A percentile compares a stretch with the other conserved stretches of the same genome.
phyloP scores from a whole-genome alignment of 2,329 filamentous ascomycete genomes.

The Orbilia ellipsospora region DNA sequence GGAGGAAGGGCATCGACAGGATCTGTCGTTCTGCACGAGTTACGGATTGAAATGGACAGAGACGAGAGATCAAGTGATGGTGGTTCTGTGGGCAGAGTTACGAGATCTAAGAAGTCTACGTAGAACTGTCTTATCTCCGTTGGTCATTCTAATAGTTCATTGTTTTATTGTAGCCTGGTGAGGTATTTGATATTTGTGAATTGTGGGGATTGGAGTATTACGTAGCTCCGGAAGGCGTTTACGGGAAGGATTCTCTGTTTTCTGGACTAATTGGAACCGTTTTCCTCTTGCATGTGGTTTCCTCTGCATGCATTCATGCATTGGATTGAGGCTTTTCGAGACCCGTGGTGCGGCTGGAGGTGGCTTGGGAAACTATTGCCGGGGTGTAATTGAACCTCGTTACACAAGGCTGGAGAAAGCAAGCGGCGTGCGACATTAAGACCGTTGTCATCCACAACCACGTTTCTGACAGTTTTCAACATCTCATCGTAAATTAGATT shows the following conservation, averaged over 20 bases:
- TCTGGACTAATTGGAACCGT: neutral
- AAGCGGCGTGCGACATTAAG: neutral
- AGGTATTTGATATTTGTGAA: constrained; percentile 12
- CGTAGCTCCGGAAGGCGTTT: constrained; percentile 12
- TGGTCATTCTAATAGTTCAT: neutral
- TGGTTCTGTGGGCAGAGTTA: constrained; percentile 25
- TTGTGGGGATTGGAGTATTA: constrained; percentile 3
- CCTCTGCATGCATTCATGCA: neutral
- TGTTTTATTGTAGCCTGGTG: neutral
- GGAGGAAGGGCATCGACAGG: constrained; percentile 12
- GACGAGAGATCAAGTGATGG: constrained; percentile 21
- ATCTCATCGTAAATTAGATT: too few species aligned
- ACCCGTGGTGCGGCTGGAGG: constrained; percentile 37
- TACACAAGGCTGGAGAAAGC: constrained; percentile 9
- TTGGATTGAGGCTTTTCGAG: neutral
- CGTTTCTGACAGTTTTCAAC: too few species aligned
- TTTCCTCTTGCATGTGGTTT: neutral
- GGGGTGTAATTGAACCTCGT: constrained; percentile 7
- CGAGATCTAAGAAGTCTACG: constrained; percentile 40
- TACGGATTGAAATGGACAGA: constrained; percentile 14
- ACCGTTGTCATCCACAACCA: too few species aligned
- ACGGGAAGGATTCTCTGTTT: neutral
- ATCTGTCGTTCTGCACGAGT: constrained; percentile 19
- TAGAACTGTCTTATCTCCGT: neutral
- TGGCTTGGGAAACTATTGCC: constrained; percentile 23